A percentile compares a stretch with the other conserved stretches of the same genome.
Conservation (phyloP, 192 early-diverging fungal genomes). For the Neocallimastix lanati region DNA sequence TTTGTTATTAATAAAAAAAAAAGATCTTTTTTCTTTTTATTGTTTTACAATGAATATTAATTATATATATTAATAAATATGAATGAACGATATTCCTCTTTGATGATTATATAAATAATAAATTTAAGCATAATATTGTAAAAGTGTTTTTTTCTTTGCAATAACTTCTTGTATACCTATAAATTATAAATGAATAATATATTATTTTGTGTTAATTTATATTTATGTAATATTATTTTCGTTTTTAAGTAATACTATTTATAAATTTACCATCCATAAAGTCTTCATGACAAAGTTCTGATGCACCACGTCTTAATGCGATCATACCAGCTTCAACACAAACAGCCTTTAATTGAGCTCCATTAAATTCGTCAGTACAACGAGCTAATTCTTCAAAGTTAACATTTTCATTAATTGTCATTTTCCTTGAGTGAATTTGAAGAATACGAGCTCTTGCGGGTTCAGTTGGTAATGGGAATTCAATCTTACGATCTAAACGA, state of each 20-base stretch:
- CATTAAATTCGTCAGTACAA: conserved; percentile 96
- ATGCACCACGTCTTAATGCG: conserved; percentile 74
- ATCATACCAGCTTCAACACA: conserved; percentile 98
- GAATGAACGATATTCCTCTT: conserved; percentile 5
- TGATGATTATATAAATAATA: conserved; percentile 2
- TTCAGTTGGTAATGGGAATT: conserved; percentile 82
- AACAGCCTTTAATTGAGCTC: conserved; percentile 96
- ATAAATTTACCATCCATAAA: conserved; percentile 71
- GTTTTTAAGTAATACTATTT: no score
- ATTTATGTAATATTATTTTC: conserved; percentile 1
- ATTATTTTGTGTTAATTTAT: neutral
- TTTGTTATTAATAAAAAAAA: no score
- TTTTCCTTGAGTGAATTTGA: conserved; percentile 95
- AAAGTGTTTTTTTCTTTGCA: neutral
- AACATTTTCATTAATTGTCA: conserved; percentile 83
- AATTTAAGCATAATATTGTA: conserved; percentile 4
- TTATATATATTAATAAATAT: no score
- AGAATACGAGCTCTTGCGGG: conserved; percentile 86
- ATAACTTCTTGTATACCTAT: neutral
- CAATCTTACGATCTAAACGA: conserved; percentile 80
- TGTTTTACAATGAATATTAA: no score
- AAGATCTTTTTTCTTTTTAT: no score
- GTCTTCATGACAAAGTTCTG: conserved; percentile 83
- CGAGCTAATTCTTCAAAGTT: conserved; percentile 93
- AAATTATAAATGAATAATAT: conserved; percentile 6